phyloP scores from a whole-genome alignment of 192 early-diverging fungal genomes.

The Linnemannia schmuckeri region DNA sequence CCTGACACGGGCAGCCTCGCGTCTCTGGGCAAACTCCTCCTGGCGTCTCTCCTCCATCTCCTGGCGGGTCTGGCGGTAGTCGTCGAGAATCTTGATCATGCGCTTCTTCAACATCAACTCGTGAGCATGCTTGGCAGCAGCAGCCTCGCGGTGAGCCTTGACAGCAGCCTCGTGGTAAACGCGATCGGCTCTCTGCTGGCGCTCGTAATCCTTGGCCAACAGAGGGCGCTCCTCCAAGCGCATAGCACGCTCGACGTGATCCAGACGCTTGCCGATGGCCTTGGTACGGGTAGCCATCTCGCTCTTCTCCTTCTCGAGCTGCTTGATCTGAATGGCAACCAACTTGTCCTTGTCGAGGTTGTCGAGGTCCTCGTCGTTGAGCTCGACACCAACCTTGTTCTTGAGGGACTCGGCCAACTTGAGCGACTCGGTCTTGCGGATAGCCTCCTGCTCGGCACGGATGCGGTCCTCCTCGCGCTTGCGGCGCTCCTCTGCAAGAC shows the following conservation, averaged over 20 bases:
- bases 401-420: constrained; percentile 88
- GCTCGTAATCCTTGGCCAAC: constrained; percentile 90
- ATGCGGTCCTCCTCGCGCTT: constrained; percentile 87
- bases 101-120: constrained; percentile 85
- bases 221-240: constrained; percentile 93
- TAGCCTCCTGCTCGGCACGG: constrained; percentile 80
- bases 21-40: constrained; percentile 67
- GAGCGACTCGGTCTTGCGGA: constrained; percentile 85
- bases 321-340: constrained; percentile 87
- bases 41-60: constrained; percentile 73
- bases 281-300: constrained; percentile 85
- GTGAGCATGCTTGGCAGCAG: constrained; percentile 75
- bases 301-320: constrained; percentile 91
- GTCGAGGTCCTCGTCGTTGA: constrained; percentile 81
- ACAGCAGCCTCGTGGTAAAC: constrained; percentile 82
- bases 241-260: constrained; percentile 95
- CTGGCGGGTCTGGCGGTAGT: constrained; percentile 76
- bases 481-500: constrained; percentile 87
- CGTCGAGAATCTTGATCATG: constrained; percentile 83
- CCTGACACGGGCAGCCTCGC: constrained; percentile 67
- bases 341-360: constrained; percentile 84
- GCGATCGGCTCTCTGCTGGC: constrained; percentile 87
- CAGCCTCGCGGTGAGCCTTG: constrained; percentile 75
- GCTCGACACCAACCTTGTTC: constrained; percentile 70
- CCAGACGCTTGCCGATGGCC: constrained; percentile 80